These are phyloP conservation scores for Podochytrium sp. DNA, from an alignment of 192 early-diverging fungal species.

Conservation along the genomic window DNA sequence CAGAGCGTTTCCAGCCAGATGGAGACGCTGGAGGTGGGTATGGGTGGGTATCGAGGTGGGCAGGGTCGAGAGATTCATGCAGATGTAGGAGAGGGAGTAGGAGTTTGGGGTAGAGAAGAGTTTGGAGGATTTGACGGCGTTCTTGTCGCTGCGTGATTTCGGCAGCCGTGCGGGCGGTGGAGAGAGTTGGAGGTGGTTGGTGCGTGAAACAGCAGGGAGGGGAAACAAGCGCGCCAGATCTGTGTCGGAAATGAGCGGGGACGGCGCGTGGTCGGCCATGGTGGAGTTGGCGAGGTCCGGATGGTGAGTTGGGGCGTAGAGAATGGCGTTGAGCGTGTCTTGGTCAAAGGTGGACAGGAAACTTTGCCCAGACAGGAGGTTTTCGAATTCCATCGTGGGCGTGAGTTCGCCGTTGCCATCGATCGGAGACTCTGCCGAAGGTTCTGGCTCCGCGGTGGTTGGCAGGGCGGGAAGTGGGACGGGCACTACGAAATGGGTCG, in stretches of 20 bases:
- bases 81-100: constrained; percentile 2
- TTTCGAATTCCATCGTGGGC: no score
- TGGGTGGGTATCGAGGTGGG: constrained; percentile 2
- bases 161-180: background rate
- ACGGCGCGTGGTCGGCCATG: background rate
- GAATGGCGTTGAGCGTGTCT: background rate
- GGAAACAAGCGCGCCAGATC: background rate
- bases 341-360: background rate
- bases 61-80: constrained; percentile 12
- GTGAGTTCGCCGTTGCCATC: no score
- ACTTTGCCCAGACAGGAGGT: background rate
- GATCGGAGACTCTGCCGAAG: no score
- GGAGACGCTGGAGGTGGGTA: constrained; percentile 34
- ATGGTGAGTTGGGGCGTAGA: background rate
- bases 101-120: constrained; percentile 1
- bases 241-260: background rate
- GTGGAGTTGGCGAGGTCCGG: background rate
- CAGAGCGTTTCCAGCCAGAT: constrained; percentile 38
- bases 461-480: no score
- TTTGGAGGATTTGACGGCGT: background rate
- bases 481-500: no score
- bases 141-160: background rate
- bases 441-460: no score
- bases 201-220: background rate
- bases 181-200: background rate